phyloP scores from a whole-genome alignment of 352 stramenopile species.

The Phytophthora hybrid region DNA sequence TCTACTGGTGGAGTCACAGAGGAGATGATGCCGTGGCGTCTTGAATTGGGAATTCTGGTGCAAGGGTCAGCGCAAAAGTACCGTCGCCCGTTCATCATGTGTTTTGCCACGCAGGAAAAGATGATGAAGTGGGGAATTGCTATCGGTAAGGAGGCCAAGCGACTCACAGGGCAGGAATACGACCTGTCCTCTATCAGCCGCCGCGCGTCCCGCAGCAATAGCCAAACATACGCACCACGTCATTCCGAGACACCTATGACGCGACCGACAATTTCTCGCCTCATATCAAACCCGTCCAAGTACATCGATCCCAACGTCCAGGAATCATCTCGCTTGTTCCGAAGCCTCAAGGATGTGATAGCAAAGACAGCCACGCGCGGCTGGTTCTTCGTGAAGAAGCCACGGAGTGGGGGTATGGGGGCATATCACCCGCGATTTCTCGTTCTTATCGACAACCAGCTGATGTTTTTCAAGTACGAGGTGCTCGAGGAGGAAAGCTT shows the following conservation, averaged over 20 bases:
- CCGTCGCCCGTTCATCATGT: slow-evolving; percentile 80
- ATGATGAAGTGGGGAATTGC: slow-evolving; percentile 91
- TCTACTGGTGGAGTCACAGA: slow-evolving; percentile 42
- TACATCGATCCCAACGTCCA: slow-evolving; percentile 70
- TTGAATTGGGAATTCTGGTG: slow-evolving; percentile 78
- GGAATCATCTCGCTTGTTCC: slow-evolving; percentile 60
- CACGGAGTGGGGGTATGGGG: slow-evolving; percentile 64
- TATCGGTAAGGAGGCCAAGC: slow-evolving; percentile 81
- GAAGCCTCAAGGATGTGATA: slow-evolving; percentile 82
- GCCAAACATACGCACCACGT: slow-evolving; percentile 55
- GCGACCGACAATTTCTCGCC: slow-evolving; percentile 62
- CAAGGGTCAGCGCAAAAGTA: slow-evolving; percentile 70
- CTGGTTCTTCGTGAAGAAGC: slow-evolving; percentile 90
- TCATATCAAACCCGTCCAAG: slow-evolving; percentile 85
- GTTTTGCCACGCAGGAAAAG: slow-evolving; percentile 76
- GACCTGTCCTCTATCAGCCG: slow-evolving; percentile 79
- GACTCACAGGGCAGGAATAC: slow-evolving; percentile 83
- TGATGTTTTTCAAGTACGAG: slow-evolving; percentile 91
- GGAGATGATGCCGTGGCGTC: slow-evolving; percentile 76
- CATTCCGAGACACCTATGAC: slow-evolving; percentile 70
- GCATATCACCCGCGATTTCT: slow-evolving; percentile 88
- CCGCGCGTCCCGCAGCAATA: slow-evolving; percentile 71
- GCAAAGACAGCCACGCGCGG: slow-evolving; percentile 69
- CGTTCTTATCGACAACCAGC: slow-evolving; percentile 79
- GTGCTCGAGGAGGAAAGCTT: slow-evolving; percentile 75